A percentile compares a stretch with the other conserved stretches of the same genome.
Conservation (phyloP, 805 yeast species). For the Tetrapisispora pingtungensis region DNA sequence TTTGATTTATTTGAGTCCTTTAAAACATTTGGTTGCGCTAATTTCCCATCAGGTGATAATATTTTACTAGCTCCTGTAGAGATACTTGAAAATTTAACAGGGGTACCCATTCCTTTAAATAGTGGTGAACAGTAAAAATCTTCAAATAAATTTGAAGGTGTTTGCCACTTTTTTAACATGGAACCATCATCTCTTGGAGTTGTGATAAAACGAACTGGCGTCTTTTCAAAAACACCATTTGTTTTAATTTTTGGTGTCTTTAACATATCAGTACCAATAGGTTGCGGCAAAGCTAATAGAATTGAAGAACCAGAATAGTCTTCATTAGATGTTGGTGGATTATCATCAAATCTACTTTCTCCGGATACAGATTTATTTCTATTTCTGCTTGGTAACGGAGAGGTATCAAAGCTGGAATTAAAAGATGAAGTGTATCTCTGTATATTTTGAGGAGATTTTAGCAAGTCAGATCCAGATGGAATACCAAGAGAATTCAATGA, state of each 20-base stretch:
- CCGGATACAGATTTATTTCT: neutral
- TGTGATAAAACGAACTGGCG: constrained; percentile 15
- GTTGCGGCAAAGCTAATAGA: constrained; percentile 1
- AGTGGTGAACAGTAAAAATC: constrained; percentile 27
- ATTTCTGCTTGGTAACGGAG: constrained; percentile 13
- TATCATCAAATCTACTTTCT: neutral
- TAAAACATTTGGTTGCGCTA: neutral
- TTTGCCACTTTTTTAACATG: constrained; percentile 23
- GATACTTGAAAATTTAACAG: constrained; percentile 11
- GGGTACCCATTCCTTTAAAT: constrained; percentile 19
- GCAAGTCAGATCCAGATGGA: neutral
- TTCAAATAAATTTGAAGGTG: constrained; percentile 27
- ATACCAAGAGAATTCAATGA: neutral
- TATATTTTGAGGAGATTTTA: constrained; percentile 17
- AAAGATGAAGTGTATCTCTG: constrained; percentile 27
- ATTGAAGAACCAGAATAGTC: constrained; percentile 26
- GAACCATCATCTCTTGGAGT: constrained; percentile 20
- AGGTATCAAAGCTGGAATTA: constrained; percentile 26
- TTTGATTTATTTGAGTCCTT: constrained; percentile 17
- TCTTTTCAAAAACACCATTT: constrained; percentile 12
- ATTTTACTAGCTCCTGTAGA: constrained; percentile 10
- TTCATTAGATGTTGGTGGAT: constrained; percentile 14
- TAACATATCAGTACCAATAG: constrained; percentile 8
- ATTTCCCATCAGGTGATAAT: constrained; percentile 4
- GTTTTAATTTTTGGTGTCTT: constrained; percentile 18